Conservation (phyloP, 1,139 yeast species). For the Yamadazyma songkhlaensis region DNA sequence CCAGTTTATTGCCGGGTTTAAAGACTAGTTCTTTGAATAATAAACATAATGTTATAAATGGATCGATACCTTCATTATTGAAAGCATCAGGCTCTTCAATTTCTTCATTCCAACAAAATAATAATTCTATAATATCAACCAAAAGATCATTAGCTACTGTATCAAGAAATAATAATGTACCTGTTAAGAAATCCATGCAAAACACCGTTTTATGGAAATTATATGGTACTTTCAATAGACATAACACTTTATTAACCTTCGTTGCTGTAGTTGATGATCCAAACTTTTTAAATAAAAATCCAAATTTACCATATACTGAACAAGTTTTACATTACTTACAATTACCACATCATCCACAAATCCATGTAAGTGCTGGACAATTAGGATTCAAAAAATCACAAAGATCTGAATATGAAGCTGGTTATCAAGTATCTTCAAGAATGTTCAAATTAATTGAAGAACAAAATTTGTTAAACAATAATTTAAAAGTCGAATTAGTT, state of each 20-base stretch:
- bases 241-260: conserved; percentile 78
- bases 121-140: not conserved
- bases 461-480: conserved; percentile 46
- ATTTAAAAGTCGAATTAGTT: conserved; percentile 66
- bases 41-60: not conserved
- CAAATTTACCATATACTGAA: conserved; percentile 62
- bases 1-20: not conserved
- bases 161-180: not conserved
- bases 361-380: conserved; percentile 68
- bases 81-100: not conserved
- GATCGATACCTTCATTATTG: not conserved
- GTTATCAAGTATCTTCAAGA: conserved; percentile 78
- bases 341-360: conserved; percentile 72
- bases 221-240: conserved; percentile 74
- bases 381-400: conserved; percentile 76
- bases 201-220: conserved; percentile 59
- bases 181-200: conserved; percentile 2
- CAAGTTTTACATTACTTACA: conserved; percentile 75
- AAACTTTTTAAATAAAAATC: conserved; percentile 55
- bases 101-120: not conserved
- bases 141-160: not conserved
- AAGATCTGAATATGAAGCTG: conserved; percentile 91
- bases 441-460: conserved; percentile 72
- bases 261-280: conserved; percentile 69
- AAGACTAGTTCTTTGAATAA: not conserved